phyloP scores from a whole-genome alignment of 1,139 yeast genomes.

The Hansenula lynferdii region DNA sequence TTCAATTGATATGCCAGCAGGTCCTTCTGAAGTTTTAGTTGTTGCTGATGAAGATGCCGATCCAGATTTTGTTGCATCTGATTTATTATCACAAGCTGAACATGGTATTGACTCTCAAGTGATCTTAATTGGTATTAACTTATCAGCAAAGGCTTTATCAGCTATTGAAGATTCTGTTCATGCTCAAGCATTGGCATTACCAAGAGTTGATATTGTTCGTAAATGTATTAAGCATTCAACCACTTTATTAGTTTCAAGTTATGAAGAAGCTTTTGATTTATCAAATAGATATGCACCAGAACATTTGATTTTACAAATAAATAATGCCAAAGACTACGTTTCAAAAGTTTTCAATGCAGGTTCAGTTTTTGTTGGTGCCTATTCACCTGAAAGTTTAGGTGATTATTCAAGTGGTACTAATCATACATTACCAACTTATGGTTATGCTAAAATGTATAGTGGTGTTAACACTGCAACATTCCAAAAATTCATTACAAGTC shows the following conservation, averaged over 20 bases:
- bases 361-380: conserved; percentile 91
- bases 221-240: conserved; percentile 90
- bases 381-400: conserved; percentile 97
- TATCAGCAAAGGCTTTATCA: conserved; percentile 53
- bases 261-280: conserved; percentile 75
- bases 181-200: conserved; percentile 77
- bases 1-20: conserved; percentile 99
- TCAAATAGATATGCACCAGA: conserved; percentile 96
- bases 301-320: conserved; percentile 88
- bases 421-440: conserved; percentile 97
- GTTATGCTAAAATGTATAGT: conserved; percentile 95
- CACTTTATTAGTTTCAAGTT: conserved; percentile 59
- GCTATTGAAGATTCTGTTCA: conserved; percentile 79
- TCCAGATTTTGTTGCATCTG: conserved; percentile 94
- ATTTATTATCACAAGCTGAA: conserved; percentile 94
- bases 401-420: conserved; percentile 97
- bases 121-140: conserved; percentile 76
- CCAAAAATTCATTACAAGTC: conserved; percentile 93
- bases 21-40: conserved; percentile 96
- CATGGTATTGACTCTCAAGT: conserved; percentile 99
- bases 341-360: conserved; percentile 87
- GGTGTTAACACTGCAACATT: conserved; percentile 96
- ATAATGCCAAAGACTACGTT: conserved; percentile 69
- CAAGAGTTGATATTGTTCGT: conserved; percentile 91
- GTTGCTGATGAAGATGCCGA: conserved; percentile 85